Base-by-base conservation (phyloP, 106 monocot genomes). In the Dioscorea alata region DNA sequence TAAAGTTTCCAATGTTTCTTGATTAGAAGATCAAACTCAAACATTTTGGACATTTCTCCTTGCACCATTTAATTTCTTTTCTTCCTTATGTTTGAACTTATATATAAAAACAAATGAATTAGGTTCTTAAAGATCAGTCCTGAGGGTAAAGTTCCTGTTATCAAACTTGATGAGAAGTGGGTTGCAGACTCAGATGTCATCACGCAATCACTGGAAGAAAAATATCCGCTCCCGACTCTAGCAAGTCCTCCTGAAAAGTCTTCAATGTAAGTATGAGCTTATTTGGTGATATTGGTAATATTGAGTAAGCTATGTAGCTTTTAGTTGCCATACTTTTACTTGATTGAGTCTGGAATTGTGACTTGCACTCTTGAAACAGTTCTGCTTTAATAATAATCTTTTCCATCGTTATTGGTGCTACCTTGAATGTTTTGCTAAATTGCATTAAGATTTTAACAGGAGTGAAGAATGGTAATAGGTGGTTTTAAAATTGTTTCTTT, bases 161-260 rank as follows among this genome's bases (percentile, higher is more conserved):
- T 84, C 57, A 90, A 86, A 68, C 53, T 86, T 48, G 83, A 81
- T 57, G 83, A 83, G 16, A 78, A 81, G 18, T 90, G 90, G 90
- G 25, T 90, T 77, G 52, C 83, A 70, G 86, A 90, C 80, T 90
- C 90, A 64, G 90, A 90, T 62, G 73, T 86, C 6, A 90, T 90
- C 5, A 68, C 90, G 6, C 83, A 86, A 69, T 49, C 72, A 32
- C 68, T 90, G 63, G 90, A 90, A 69, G 81, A 90, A 23, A 86
- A 86, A 34, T 90, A 81, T 71, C 90, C 90, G 19, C 64, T 78
- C 63, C 90, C 83, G 28, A 64, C 90, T 33, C 65, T 86, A 33
- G 60, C 70, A 33, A 86, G 86, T 50, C 86, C 90, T 21, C 74
- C 79, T 16, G 76, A 90, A 7, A 86, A 84, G 67, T 75, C 73